Conservation (phyloP, 345 rosid genomes). For the Dimocarpus longan region DNA sequence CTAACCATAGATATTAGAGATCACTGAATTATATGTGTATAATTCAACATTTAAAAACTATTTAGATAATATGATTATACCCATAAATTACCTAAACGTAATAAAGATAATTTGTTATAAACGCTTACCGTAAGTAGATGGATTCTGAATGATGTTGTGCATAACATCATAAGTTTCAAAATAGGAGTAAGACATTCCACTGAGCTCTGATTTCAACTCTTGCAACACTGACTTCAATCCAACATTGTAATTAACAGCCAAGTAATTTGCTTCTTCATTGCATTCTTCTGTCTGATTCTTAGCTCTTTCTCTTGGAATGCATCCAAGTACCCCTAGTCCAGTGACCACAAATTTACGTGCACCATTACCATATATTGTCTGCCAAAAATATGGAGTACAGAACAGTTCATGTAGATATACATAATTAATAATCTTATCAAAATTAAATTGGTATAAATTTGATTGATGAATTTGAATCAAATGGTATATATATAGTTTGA, state of each 20-base stretch:
- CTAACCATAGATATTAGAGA: too few relatives aligned
- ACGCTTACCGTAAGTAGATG: constrained; percentile 50
- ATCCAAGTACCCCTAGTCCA: constrained; percentile 57
- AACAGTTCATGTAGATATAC: not conserved
- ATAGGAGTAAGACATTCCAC: constrained; percentile 49
- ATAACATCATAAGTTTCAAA: constrained; percentile 51
- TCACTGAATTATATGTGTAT: too few relatives aligned
- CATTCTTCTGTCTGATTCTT: constrained; percentile 46
- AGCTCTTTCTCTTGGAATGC: constrained; percentile 51
- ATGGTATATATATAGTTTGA: not conserved
- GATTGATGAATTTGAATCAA: not conserved
- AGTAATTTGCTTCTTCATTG: constrained; percentile 38
- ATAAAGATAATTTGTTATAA: not conserved
- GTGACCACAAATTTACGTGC: constrained; percentile 54
- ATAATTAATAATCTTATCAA: not conserved
- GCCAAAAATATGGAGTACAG: constrained; percentile 4
- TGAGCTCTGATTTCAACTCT: constrained; percentile 40
- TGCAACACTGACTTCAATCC: constrained; percentile 42
- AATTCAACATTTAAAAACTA: too few relatives aligned
- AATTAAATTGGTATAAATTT: not conserved
- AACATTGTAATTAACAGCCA: constrained; percentile 48
- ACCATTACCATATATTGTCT: constrained; percentile 47
- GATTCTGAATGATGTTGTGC: constrained; percentile 43
- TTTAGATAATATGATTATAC: not conserved
- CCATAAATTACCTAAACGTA: too few relatives aligned